Percentiles rank a stretch among this genome's conserved stretches.
These are phyloP conservation scores for Bipolaris gigantea DNA, from an alignment of 2,329 filamentous ascomycete species.

Conservation along the genomic window DNA sequence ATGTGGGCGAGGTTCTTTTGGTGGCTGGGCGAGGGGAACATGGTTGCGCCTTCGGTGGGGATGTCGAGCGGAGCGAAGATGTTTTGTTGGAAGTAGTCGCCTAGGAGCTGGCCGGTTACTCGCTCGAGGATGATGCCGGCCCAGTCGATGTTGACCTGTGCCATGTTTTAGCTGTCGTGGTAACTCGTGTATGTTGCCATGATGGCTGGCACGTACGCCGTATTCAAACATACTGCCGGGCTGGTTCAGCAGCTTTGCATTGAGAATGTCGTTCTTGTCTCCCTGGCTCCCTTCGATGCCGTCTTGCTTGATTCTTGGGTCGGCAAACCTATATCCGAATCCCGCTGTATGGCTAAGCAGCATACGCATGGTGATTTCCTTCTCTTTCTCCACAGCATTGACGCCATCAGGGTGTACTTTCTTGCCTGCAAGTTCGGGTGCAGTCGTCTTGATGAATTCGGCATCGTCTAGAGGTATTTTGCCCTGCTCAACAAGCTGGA, in stretches of 20 bases:
- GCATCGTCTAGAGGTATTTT: conserved; percentile 42
- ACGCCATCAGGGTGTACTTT: conserved; percentile 45
- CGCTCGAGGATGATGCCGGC: conserved; percentile 54
- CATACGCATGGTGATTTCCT: conserved; percentile 55
- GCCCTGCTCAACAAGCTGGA: conserved; percentile 45
- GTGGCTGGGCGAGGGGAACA: conserved; percentile 61
- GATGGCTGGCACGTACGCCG: conserved; percentile 29
- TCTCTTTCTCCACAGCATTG: conserved; percentile 44
- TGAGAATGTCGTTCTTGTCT: conserved; percentile 54
- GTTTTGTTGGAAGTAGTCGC: conserved; percentile 51
- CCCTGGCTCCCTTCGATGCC: conserved; percentile 36
- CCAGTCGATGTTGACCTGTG: conserved; percentile 55
- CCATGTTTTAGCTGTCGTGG: not conserved
- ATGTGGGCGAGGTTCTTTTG: conserved; percentile 59
- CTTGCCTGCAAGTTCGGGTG: conserved; percentile 46
- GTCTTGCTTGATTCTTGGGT: conserved; percentile 49
- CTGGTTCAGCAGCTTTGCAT: conserved; percentile 61
- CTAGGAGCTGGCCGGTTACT: conserved; percentile 47
- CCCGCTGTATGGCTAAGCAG: conserved; percentile 55
- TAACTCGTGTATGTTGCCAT: not conserved
- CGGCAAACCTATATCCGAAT: conserved; percentile 55
- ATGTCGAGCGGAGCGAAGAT: conserved; percentile 53
- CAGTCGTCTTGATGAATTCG: conserved; percentile 34
- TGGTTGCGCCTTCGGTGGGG: conserved; percentile 51
- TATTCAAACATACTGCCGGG: conserved; percentile 66